These are phyloP conservation scores for Pseudogymnoascus sp. DNA, from an alignment of 2,329 filamentous ascomycete species.

Conservation along the genomic window DNA sequence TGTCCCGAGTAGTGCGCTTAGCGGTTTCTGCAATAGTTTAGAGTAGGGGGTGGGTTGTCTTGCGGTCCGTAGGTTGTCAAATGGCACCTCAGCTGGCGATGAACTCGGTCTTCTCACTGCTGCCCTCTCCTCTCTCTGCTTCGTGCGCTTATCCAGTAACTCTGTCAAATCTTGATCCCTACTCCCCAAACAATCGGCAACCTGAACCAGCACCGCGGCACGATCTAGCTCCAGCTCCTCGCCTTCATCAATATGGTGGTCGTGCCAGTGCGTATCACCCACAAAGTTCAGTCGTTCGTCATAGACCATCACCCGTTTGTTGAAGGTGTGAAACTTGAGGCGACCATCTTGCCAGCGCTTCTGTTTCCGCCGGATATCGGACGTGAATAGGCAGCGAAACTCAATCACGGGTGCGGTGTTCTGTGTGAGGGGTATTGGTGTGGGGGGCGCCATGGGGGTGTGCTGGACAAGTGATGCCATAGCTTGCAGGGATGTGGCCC, in stretches of 20 bases:
- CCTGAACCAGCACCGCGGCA: slow-evolving; percentile 69
- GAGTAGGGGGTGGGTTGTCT: slow-evolving; percentile 33
- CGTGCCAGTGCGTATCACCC: slow-evolving; percentile 76
- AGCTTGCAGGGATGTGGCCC: background rate
- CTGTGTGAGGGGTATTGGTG: slow-evolving; percentile 17
- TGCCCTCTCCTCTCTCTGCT: slow-evolving; percentile 45
- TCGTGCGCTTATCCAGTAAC: slow-evolving; percentile 62
- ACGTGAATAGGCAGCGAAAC: slow-evolving; percentile 79
- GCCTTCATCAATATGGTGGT: slow-evolving; percentile 65
- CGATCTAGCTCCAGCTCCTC: slow-evolving; percentile 76
- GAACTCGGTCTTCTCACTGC: slow-evolving; percentile 28
- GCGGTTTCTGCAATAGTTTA: slow-evolving; percentile 48
- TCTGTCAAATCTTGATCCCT: slow-evolving; percentile 72
- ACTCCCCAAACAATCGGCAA: slow-evolving; percentile 65
- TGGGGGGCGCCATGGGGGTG: background rate
- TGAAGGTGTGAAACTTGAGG: slow-evolving; percentile 84
- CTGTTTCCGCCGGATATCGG: slow-evolving; percentile 76
- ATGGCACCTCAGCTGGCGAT: slow-evolving; percentile 24
- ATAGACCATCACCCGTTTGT: slow-evolving; percentile 84
- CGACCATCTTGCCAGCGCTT: slow-evolving; percentile 93
- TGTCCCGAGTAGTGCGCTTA: slow-evolving; percentile 59
- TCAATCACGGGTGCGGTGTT: slow-evolving; percentile 71
- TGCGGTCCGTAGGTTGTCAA: slow-evolving; percentile 28
- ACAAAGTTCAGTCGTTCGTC: slow-evolving; percentile 74
- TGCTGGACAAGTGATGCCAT: slow-evolving; percentile 1